Evolutionary conservation across 371 early-diverging fungal genomes (phyloP).

Genomic region (Mortierella sp.): DNA sequence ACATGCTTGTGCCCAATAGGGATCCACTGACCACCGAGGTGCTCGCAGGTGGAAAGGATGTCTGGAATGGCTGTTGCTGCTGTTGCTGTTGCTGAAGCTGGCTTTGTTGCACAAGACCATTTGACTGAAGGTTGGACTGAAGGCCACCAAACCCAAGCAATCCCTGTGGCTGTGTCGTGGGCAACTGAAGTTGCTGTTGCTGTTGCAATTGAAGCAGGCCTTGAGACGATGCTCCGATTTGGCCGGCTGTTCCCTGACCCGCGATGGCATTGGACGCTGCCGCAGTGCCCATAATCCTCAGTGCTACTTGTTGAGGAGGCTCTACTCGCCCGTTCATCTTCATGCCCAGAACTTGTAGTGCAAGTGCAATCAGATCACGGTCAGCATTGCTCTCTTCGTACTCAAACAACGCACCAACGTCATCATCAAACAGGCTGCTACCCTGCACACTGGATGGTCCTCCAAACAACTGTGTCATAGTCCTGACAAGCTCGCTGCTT

Average conservation of each 20-base stretch:
- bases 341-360: slow-evolving; percentile 84
- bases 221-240: not conserved
- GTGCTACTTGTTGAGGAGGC: slow-evolving; percentile 74
- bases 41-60: slow-evolving; percentile 7
- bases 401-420: slow-evolving; percentile 69
- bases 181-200: slow-evolving; percentile 20
- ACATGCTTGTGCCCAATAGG: slow-evolving; percentile 20
- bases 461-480: slow-evolving; percentile 52
- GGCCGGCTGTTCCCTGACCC: slow-evolving; percentile 7
- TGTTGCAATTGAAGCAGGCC: slow-evolving; percentile 15
- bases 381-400: slow-evolving; percentile 67
- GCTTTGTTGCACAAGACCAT: slow-evolving; percentile 10
- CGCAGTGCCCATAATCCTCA: slow-evolving; percentile 76
- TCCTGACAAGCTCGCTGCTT: slow-evolving; percentile 39
- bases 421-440: slow-evolving; percentile 50
- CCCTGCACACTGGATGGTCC: slow-evolving; percentile 17
- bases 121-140: slow-evolving; percentile 2
- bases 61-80: slow-evolving; percentile 1
- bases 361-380: slow-evolving; percentile 82
- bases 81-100: slow-evolving; percentile 22
- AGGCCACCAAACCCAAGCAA: slow-evolving; percentile 4
- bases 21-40: slow-evolving; percentile 14
- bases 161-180: slow-evolving; percentile 8
- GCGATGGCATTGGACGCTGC: slow-evolving; percentile 29
- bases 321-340: slow-evolving; percentile 81